A percentile compares a stretch with the other conserved stretches of the same genome.
These are phyloP conservation scores for Vigna reflexopilosa DNA, from an alignment of 306 rosid species.

Conservation along the genomic window DNA sequence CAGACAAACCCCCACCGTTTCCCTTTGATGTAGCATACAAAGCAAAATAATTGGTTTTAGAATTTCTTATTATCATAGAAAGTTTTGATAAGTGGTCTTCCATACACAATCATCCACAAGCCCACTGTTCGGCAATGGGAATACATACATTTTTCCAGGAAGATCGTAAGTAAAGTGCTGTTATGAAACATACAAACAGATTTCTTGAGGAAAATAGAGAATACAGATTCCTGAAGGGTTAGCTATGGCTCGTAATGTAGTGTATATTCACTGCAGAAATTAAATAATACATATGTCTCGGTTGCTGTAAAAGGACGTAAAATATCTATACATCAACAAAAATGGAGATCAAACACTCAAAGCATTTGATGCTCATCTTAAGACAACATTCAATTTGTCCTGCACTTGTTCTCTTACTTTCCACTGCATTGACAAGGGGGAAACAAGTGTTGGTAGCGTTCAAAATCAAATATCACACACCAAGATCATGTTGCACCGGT, in stretches of 20 bases:
- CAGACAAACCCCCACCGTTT: no score
- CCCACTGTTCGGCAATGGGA: background rate
- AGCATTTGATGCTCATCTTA: constrained; percentile 48
- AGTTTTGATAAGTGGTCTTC: background rate
- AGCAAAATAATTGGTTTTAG: background rate
- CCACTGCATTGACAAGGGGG: constrained; percentile 53
- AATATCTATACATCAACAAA: constrained; percentile 44
- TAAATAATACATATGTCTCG: constrained; percentile 40
- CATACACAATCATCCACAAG: background rate
- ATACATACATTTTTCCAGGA: background rate
- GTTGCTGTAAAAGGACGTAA: constrained; percentile 13
- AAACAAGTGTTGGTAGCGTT: constrained; percentile 5
- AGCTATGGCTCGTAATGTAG: constrained; percentile 5
- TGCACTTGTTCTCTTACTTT: constrained; percentile 63
- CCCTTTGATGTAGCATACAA: background rate
- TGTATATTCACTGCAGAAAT: constrained; percentile 20
- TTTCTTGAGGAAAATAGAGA: background rate
- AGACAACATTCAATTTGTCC: constrained; percentile 56
- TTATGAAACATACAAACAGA: background rate
- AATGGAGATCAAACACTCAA: constrained; percentile 23
- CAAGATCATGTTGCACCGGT: background rate
- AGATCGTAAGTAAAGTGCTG: background rate
- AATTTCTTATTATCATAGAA: background rate
- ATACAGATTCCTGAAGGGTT: constrained; percentile 13
- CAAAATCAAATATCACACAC: constrained; percentile 27